Evolutionary conservation across 2,329 filamentous ascomycete species (phyloP), one percentile per base, ranked within the genome.

Genomic region (Fusarium cicatricum): DNA sequence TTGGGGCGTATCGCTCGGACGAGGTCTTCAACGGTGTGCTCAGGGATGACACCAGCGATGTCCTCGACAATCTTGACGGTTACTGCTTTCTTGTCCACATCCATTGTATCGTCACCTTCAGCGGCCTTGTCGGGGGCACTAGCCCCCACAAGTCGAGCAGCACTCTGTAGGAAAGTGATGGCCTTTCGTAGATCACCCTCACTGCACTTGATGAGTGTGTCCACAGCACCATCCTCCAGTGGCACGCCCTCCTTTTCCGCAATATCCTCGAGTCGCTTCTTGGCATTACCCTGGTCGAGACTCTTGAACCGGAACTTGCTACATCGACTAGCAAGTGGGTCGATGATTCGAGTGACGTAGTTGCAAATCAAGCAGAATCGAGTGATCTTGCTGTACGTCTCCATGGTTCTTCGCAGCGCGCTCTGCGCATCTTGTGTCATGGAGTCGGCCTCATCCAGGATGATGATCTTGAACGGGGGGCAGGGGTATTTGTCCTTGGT

Each of bases 391-490:
- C 86, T 91, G 76, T 98, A 98, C 39, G 92, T 96, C 78, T 99
- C 95, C 95, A 99, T 99, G 2, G 95, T 99, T 49, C 96, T 85
- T 63, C 95, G 85, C 52, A 99, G 81, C 5, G 96, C 95, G 56
- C 88, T 91, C 79, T 99, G 95, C 11, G 95, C 95, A 77, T 99
- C 96, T 75, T 98, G 94, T 33, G 95, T 99, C 94, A 99, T 98
- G 65, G 90, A 95, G 74, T 99, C 95, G 65, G 95, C 95, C 79
- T 99, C 95, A 76, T 99, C 95, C 55, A 99, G 86, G 58, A 99
- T 92, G 72, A 99, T 94, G 72, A 99, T 97, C 80, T 99, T 99
- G 82, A 97, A 99, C 0, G 95, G 95, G 17, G 95, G 95, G 72
- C 94, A 98, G 1, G 95, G 93, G 70, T 96, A 97, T 71, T 88